phyloP scores from a whole-genome alignment of 2,329 filamentous ascomycete species.

The Colletotrichum spaethianum region DNA sequence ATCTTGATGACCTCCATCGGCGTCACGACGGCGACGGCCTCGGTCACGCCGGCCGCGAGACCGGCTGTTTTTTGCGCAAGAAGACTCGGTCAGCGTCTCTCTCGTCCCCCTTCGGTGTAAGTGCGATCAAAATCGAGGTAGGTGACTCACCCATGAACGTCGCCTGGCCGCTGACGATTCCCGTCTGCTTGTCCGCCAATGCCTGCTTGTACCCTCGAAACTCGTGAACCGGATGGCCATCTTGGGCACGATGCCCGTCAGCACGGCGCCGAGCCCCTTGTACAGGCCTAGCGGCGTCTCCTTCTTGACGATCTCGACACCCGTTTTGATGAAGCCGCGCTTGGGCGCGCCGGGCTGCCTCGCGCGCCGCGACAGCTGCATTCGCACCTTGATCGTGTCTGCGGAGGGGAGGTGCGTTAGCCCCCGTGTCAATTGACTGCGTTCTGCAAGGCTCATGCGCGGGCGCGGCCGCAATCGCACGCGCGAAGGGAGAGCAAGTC shows the following conservation, averaged over 20 bases:
- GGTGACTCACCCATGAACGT: slow-evolving; percentile 67
- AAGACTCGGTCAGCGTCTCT: slow-evolving; percentile 3
- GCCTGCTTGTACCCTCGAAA: slow-evolving; percentile 95
- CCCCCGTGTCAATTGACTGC: slow-evolving; percentile 20
- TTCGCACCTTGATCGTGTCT: slow-evolving; percentile 99
- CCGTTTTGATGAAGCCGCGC: slow-evolving; percentile 90
- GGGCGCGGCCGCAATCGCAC: not conserved
- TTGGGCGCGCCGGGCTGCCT: slow-evolving; percentile 86
- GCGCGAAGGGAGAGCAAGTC: slow-evolving; percentile 24
- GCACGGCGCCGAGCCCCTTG: slow-evolving; percentile 96
- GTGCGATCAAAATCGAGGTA: not conserved
- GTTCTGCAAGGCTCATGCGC: not conserved
- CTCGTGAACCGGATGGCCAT: slow-evolving; percentile 99
- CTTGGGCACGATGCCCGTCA: slow-evolving; percentile 97
- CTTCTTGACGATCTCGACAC: slow-evolving; percentile 86
- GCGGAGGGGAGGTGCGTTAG: not conserved
- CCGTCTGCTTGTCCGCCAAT: slow-evolving; percentile 78
- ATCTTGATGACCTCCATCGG: slow-evolving; percentile 99
- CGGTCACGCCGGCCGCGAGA: slow-evolving; percentile 92
- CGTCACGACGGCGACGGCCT: slow-evolving; percentile 95
- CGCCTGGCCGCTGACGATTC: slow-evolving; percentile 76
- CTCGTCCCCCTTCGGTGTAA: too few species aligned
- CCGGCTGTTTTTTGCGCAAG: slow-evolving; percentile 72
- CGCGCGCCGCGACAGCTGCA: slow-evolving; percentile 94
- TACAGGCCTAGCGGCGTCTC: slow-evolving; percentile 95